A percentile compares a stretch with the other conserved stretches of the same genome.
Conservation (phyloP, 805 yeast species). For the Cyberlindnera sargentensis region DNA sequence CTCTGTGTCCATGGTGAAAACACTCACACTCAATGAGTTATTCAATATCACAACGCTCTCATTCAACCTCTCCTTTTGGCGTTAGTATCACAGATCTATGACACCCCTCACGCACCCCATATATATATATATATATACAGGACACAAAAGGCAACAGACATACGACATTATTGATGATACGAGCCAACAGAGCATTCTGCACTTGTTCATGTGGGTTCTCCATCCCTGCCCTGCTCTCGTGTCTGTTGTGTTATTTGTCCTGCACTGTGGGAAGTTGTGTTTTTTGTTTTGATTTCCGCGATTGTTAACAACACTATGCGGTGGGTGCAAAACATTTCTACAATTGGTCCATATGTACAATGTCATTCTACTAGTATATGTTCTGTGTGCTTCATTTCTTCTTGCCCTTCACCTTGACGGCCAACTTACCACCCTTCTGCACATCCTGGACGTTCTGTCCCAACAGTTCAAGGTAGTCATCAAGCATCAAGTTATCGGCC, state of each 20-base stretch:
- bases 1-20: not conserved
- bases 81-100: slow-evolving; percentile 1
- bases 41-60: slow-evolving; percentile 63
- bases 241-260: not conserved
- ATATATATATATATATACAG: too few relatives aligned
- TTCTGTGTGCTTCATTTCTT: slow-evolving; percentile 22
- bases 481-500: slow-evolving; percentile 22
- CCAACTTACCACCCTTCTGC: slow-evolving; percentile 48
- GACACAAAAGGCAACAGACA: slow-evolving; percentile 24
- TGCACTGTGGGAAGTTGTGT: not conserved
- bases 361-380: too few relatives aligned
- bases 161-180: slow-evolving; percentile 74
- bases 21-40: slow-evolving; percentile 41
- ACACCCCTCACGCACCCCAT: too few relatives aligned
- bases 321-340: not conserved
- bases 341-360: too few relatives aligned
- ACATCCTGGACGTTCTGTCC: slow-evolving; percentile 51
- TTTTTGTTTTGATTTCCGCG: not conserved
- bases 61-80: slow-evolving; percentile 54
- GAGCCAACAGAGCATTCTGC: slow-evolving; percentile 65
- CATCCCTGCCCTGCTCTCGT: slow-evolving; percentile 32
- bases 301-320: not conserved
- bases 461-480: slow-evolving; percentile 53
- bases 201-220: slow-evolving; percentile 83
- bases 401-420: slow-evolving; percentile 38